A percentile compares a stretch with the other conserved stretches of the same genome.
Evolutionary conservation across 2,329 filamentous ascomycete species (phyloP).

Genomic region (Camptophora hylomeconis): DNA sequence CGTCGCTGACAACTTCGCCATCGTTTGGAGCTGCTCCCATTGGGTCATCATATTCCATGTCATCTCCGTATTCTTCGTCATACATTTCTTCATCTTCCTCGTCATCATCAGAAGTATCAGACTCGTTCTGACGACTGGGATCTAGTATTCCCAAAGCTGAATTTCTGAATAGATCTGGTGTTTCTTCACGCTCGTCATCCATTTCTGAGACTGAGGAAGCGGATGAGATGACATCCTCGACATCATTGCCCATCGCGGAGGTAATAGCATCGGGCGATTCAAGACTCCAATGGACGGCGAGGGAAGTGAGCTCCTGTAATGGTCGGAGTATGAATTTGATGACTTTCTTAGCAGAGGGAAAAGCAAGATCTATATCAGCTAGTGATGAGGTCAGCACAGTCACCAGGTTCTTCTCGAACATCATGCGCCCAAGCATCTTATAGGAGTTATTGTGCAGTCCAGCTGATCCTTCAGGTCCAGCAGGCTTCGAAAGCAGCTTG

Average conservation of each 20-base stretch:
- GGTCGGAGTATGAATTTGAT: constrained; percentile 94
- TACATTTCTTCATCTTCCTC: constrained; percentile 75
- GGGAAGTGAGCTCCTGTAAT: constrained; percentile 72
- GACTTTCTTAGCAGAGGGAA: constrained; percentile 80
- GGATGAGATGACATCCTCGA: constrained; percentile 79
- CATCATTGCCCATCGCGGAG: constrained; percentile 51
- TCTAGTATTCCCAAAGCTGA: constrained; percentile 93
- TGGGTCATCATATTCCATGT: constrained; percentile 87
- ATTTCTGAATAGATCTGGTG: constrained; percentile 91
- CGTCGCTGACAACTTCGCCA: constrained; percentile 79
- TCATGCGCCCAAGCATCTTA: constrained; percentile 76
- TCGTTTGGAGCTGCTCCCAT: constrained; percentile 53
- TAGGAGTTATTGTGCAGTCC: constrained; percentile 42
- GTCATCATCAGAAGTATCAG: constrained; percentile 52
- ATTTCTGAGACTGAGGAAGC: constrained; percentile 80
- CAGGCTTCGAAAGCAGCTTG: constrained; percentile 73
- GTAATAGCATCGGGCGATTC: constrained; percentile 51
- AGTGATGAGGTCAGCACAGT: constrained; percentile 80
- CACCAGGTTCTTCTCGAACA: constrained; percentile 97
- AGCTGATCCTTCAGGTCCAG: constrained; percentile 42
- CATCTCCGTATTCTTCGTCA: constrained; percentile 73
- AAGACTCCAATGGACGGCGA: constrained; percentile 74
- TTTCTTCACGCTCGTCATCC: constrained; percentile 80
- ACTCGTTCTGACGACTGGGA: constrained; percentile 65
- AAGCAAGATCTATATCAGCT: constrained; percentile 89